Conservation (phyloP, 2,329 filamentous ascomycete species). For the Alternaria viburni region DNA sequence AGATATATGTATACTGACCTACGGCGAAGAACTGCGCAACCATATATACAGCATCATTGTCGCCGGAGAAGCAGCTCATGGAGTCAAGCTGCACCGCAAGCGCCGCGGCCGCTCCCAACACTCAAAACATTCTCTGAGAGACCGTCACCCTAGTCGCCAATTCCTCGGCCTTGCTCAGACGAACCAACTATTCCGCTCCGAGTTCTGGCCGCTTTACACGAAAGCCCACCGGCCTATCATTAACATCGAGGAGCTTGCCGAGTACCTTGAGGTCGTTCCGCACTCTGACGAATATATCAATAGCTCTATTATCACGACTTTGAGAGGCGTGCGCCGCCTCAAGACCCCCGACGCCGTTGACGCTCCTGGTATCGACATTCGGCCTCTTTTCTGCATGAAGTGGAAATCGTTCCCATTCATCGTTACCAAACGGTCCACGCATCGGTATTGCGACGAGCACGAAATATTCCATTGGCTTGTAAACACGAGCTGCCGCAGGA, state of each 20-base stretch:
- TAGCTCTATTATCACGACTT: not conserved
- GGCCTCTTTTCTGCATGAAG: not conserved
- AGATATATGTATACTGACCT: not conserved
- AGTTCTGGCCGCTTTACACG: not conserved
- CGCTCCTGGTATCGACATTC: not conserved
- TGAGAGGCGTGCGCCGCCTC: not conserved
- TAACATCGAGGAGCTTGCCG: not conserved
- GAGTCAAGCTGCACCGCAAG: not conserved
- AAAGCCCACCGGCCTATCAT: not conserved
- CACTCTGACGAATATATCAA: not conserved
- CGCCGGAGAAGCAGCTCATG: not conserved
- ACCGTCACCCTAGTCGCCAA: not conserved
- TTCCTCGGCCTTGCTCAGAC: not conserved
- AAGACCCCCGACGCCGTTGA: not conserved
- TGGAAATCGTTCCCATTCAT: not conserved
- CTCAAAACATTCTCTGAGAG: not conserved
- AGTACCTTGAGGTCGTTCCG: not conserved
- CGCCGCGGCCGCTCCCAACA: not conserved
- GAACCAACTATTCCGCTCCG: not conserved
- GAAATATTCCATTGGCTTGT: not conserved
- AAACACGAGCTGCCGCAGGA: not conserved
- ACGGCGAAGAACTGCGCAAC: not conserved
- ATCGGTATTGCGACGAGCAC: not conserved
- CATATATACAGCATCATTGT: not conserved
- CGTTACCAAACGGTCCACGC: not conserved